A percentile compares a stretch with the other conserved stretches of the same genome.
Conservation (phyloP, 2,329 filamentous ascomycete species). For the Aureobasidium melanogenum region DNA sequence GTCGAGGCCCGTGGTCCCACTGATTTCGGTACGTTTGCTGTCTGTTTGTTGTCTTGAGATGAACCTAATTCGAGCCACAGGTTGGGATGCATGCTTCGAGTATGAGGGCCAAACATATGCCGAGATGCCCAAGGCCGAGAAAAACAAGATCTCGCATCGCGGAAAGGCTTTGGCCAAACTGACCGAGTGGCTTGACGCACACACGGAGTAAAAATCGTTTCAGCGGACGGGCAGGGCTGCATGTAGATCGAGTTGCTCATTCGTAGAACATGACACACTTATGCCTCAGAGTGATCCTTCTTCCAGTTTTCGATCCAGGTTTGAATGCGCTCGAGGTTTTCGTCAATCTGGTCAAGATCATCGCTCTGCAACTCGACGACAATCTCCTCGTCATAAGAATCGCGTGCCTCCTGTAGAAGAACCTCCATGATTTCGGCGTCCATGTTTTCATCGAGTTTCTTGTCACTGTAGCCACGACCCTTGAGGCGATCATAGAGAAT, state of each 20-base stretch:
- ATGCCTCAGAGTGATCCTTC: conserved; percentile 44
- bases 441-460: conserved; percentile 90
- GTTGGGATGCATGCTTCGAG: conserved; percentile 96
- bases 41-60: neutral
- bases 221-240: neutral
- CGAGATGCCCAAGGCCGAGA: conserved; percentile 81
- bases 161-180: conserved; percentile 80
- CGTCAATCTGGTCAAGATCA: conserved; percentile 73
- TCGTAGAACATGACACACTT: neutral
- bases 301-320: conserved; percentile 79
- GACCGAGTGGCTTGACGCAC: conserved; percentile 56
- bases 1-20: conserved; percentile 73
- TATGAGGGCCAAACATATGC: conserved; percentile 87
- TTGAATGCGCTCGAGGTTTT: conserved; percentile 76
- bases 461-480: conserved; percentile 68
- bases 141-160: conserved; percentile 91
- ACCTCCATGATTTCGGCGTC: conserved; percentile 98
- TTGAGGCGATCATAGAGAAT: conserved; percentile 77
- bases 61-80: conserved; percentile 37
- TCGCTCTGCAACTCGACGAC: conserved; percentile 85
- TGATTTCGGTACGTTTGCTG: conserved; percentile 61
- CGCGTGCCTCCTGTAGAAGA: conserved; percentile 77
- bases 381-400: conserved; percentile 77
- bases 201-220: conserved; percentile 3
- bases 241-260: neutral